Base-by-base conservation (phyloP, 257 asterid genomes). In the Ajuga chamaepitys region DNA sequence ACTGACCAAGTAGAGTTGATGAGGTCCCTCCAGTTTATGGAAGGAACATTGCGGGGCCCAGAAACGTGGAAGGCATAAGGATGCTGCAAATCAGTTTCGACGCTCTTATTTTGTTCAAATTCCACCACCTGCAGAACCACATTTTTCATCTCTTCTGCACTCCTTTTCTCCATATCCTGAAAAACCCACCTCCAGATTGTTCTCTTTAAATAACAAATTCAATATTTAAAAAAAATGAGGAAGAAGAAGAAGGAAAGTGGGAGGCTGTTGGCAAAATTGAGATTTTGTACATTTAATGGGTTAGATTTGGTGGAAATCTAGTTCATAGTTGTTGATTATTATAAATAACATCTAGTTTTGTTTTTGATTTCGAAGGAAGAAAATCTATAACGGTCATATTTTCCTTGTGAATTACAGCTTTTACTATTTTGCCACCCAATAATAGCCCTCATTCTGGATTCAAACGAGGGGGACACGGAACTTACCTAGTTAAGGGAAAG, bases 41-140 rank as follows among this genome's bases (percentile, higher is more conserved):
- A 70, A 68, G 93, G 83, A 70, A 88, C 86, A 41, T 83, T 88
- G 30, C 95, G 81, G 18, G 95, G 95, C 13, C 93, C 93, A 38
- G 95, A 88, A 0, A 83, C 93, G 78, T 88, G 83, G 70, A 88
- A 88, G 17, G 93, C 88, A 62, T 88, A 85, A 0, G 93, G 95
- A 68, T 88, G 95, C 26, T 75, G 83, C 0, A 67, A 37, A 66
- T 68, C 73, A n/a, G n/a, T n/a, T n/a, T n/a, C 37, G 22, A 75
- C 61, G 38, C 4, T 25, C 32, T 28, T 28, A 28, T 48, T 68
- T 71, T 61, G 72, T 45, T 21, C 75, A n/a, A n/a, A 4, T 26
- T 74, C 78, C 68, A 72, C 71, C 46, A 28, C 84, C 64, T 66
- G 76, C 76, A 81, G 62, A 18, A 77, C 73, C 64, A 57, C 82